Conservation (phyloP, 2,329 filamentous ascomycete species). For the Colletotrichum sp. region DNA sequence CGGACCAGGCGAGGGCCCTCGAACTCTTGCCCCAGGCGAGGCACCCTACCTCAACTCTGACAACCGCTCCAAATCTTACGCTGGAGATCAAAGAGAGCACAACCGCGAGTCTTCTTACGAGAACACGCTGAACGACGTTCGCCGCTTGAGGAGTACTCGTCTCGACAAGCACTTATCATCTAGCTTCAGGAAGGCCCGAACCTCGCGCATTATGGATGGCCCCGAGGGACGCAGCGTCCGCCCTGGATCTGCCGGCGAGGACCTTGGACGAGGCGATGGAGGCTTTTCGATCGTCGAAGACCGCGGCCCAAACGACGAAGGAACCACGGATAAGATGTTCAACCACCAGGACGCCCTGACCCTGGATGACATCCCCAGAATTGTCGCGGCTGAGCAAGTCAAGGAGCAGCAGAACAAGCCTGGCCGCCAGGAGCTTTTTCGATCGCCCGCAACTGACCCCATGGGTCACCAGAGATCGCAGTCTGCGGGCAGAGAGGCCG, state of each 20-base stretch:
- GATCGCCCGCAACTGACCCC: conserved; percentile 61
- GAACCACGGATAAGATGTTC: conserved; percentile 81
- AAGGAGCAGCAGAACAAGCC: conserved; percentile 82
- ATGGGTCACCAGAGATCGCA: conserved; percentile 69
- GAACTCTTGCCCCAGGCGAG: conserved; percentile 11
- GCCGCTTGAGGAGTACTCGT: conserved; percentile 87
- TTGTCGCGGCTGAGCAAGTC: conserved; percentile 94
- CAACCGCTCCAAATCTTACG: conserved; percentile 76
- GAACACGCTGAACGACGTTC: conserved; percentile 94
- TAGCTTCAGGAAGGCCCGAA: conserved; percentile 87
- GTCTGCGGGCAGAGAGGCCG: conserved; percentile 56
- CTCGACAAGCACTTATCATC: conserved; percentile 95
- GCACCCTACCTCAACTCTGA: conserved; percentile 64
- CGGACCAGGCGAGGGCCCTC: conserved; percentile 66
- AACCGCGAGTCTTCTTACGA: conserved; percentile 82
- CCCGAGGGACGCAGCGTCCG: conserved; percentile 72
- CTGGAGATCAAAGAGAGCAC: conserved; percentile 64
- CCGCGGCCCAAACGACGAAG: conserved; percentile 67
- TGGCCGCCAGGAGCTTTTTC: conserved; percentile 72
- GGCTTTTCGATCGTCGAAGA: conserved; percentile 82
- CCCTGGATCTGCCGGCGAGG: conserved; percentile 74
- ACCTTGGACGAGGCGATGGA: conserved; percentile 58
- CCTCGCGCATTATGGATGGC: conserved; percentile 91
- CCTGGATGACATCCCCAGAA: conserved; percentile 93
- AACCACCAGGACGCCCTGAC: conserved; percentile 91